Conservation (phyloP, 805 yeast genomes). For the Teunomyces tritomae region DNA sequence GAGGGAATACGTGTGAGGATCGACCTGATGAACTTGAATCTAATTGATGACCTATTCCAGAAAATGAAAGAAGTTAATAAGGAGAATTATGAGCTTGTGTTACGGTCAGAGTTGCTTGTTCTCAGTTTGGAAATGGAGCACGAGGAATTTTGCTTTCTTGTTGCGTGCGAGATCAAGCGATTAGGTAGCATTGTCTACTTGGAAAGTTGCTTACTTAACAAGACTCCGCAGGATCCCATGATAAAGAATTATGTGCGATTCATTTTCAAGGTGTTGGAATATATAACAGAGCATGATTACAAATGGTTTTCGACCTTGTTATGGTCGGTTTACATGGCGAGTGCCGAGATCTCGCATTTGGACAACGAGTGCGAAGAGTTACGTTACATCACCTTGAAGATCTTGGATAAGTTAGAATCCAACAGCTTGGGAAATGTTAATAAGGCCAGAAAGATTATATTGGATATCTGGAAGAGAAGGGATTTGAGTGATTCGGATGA, state of each 20-base stretch:
- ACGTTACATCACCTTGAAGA: conserved; percentile 21
- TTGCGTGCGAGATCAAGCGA: conserved; percentile 27
- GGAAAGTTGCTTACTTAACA: conserved; percentile 25
- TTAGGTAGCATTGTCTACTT: conserved; percentile 21
- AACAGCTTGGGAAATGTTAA: conserved; percentile 28
- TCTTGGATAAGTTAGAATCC: conserved; percentile 22
- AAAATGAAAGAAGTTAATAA: neutral
- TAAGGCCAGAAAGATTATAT: conserved; percentile 19
- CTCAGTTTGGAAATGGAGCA: conserved; percentile 2
- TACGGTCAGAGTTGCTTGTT: neutral
- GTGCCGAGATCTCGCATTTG: conserved; percentile 23
- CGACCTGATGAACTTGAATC: conserved; percentile 11
- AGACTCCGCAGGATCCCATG: conserved; percentile 19
- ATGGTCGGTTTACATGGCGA: conserved; percentile 28
- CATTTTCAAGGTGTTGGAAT: conserved; percentile 19
- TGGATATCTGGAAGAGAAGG: conserved; percentile 27
- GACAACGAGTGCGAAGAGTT: conserved; percentile 24
- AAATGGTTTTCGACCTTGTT: conserved; percentile 30
- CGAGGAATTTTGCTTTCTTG: conserved; percentile 25
- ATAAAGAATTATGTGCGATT: conserved; percentile 15
- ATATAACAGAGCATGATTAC: conserved; percentile 23
- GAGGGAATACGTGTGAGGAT: conserved; percentile 15
- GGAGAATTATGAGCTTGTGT: neutral
- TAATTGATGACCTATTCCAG: conserved; percentile 10
- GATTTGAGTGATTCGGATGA: conserved; percentile 22